A percentile compares a stretch with the other conserved stretches of the same genome.
phyloP scores from a whole-genome alignment of 352 stramenopile genomes.

The Globisporangium cederbergense region DNA sequence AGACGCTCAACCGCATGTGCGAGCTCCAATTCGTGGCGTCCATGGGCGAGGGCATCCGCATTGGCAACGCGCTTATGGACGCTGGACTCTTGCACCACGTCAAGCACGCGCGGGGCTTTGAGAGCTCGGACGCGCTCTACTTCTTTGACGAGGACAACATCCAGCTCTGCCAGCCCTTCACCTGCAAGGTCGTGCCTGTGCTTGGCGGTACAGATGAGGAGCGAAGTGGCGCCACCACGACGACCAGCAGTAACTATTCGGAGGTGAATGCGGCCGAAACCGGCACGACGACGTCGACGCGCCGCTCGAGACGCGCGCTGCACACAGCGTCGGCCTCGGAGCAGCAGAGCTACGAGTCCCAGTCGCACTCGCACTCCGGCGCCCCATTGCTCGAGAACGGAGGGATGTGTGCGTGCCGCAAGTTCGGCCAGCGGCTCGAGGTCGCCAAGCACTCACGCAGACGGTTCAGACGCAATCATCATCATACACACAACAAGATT shows the following conservation, averaged over 20 bases:
- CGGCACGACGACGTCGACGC: background rate
- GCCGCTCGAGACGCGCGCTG: conserved; percentile 2
- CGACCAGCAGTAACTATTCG: background rate
- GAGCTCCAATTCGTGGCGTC: conserved; percentile 23
- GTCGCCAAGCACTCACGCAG: conserved; percentile 8
- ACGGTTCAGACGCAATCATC: conserved; percentile 16
- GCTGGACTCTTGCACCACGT: conserved; percentile 42
- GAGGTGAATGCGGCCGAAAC: background rate
- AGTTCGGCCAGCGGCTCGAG: conserved; percentile 19
- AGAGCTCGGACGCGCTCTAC: conserved; percentile 12
- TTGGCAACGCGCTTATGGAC: conserved; percentile 53
- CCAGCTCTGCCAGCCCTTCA: conserved; percentile 20
- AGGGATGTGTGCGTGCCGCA: conserved; percentile 16
- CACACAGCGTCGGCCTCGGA: conserved; percentile 6
- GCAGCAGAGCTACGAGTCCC: conserved; percentile 5
- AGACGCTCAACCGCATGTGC: conserved; percentile 19
- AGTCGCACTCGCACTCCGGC: conserved; percentile 2
- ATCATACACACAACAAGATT: background rate
- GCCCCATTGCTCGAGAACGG: conserved; percentile 12
- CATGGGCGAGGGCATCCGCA: conserved; percentile 26
- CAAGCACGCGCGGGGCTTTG: conserved; percentile 27
- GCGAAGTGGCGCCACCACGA: background rate
- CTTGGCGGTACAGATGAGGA: background rate
- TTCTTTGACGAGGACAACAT: conserved; percentile 33
- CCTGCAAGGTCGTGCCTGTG: conserved; percentile 4